These are phyloP conservation scores for Calonectria naviculata DNA, from an alignment of 2,329 filamentous ascomycete species.

Conservation along the genomic window DNA sequence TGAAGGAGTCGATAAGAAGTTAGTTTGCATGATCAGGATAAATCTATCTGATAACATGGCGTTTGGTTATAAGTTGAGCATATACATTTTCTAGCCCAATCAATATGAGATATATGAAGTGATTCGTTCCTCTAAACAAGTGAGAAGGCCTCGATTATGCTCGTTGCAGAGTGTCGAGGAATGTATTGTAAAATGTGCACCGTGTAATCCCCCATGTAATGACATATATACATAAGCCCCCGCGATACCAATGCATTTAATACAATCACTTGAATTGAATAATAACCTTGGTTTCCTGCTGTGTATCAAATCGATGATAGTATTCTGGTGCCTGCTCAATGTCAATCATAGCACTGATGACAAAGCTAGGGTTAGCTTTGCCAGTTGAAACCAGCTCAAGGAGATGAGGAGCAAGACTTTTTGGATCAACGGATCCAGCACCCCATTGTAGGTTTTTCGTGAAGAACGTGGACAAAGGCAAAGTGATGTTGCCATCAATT, in stretches of 20 bases:
- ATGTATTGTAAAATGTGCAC: too few species aligned
- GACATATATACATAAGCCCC: too few species aligned
- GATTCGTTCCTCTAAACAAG: not conserved
- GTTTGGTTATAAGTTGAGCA: not conserved
- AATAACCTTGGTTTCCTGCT: not conserved
- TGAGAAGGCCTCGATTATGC: too few species aligned
- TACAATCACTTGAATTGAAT: not conserved
- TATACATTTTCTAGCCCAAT: too few species aligned
- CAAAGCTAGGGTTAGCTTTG: not conserved
- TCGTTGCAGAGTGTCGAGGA: too few species aligned
- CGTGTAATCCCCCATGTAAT: too few species aligned
- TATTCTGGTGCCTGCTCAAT: not conserved
- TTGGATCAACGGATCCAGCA: not conserved
- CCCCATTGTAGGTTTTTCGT: not conserved
- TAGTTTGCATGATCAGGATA: not conserved
- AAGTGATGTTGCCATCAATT: not conserved
- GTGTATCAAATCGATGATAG: not conserved
- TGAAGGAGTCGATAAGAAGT: not conserved
- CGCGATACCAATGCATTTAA: too few species aligned
- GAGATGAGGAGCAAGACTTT: not conserved
- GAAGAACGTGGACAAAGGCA: not conserved
- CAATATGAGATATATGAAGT: not conserved
- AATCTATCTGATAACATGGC: not conserved
- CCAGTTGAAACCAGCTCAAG: not conserved
- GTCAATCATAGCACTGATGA: not conserved